Conservation (phyloP, 345 rosid genomes). For the Kandelia obovata region DNA sequence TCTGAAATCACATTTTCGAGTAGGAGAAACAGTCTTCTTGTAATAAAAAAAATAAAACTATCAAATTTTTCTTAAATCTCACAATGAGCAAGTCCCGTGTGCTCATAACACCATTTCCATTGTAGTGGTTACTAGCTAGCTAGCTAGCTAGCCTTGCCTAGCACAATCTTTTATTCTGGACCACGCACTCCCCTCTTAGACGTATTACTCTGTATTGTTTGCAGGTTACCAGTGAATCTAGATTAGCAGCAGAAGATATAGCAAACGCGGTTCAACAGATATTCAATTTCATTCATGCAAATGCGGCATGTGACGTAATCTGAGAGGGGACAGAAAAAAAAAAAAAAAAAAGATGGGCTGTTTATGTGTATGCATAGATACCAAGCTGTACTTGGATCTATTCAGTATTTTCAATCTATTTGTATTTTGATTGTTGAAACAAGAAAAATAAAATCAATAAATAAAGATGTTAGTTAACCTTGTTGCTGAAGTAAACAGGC, state of each 20-base stretch:
- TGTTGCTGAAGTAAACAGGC: no score
- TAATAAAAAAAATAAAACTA: no score
- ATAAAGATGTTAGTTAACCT: no score
- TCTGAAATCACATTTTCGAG: background rate
- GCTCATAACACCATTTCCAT: no score
- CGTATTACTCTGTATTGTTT: background rate
- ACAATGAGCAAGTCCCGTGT: no score
- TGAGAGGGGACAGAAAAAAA: no score
- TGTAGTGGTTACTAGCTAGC: no score
- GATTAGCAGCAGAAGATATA: slow-evolving; percentile 81
- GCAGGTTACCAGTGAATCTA: slow-evolving; percentile 65
- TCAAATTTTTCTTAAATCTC: no score
- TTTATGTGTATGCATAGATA: background rate
- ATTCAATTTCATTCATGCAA: slow-evolving; percentile 84
- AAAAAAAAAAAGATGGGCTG: slow-evolving; percentile 7
- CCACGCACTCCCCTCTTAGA: background rate
- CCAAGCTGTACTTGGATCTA: slow-evolving; percentile 15
- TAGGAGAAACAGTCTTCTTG: no score
- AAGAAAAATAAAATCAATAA: no score
- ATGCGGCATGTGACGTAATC: slow-evolving; percentile 45
- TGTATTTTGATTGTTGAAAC: no score
- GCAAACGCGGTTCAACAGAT: slow-evolving; percentile 87
- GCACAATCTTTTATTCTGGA: background rate
- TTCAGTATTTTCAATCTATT: background rate
- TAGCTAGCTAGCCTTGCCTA: no score